Evolutionary conservation across 176 grass and related monocot genomes (phyloP), one percentile per base, ranked within the genome.

Genomic region (Aegilops longissima): DNA sequence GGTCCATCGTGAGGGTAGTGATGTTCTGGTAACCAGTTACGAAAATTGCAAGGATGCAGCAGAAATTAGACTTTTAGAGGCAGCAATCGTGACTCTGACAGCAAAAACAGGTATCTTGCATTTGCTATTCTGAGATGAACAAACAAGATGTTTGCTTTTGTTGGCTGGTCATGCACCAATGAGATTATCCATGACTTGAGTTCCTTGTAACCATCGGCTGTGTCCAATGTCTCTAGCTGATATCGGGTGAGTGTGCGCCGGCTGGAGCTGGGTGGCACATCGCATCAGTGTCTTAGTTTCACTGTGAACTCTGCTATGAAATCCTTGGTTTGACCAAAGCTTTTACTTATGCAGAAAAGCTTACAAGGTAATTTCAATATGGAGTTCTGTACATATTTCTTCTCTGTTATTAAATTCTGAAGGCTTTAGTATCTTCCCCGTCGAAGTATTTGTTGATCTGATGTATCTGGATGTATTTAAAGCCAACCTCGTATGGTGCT

Each of bases 71-170:
- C 38, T 12, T 9, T 79, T 73, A 25, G 80, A 56, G 33, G 18
- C 18, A 33, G 82, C 23, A 10, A 31, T 30, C 17, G 8, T 65
- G 77, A 20, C 9, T 12, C 9, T 18, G 39, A 73, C 17, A 74
- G 13, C 12, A 76, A 66, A 20, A 54, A 54, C 40, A 16, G 66
- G 66, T 0, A 23, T 84, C 12, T 52, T 63, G 0, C 27, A 49
- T 82, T 59, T 89, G 20, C 16, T 83, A 47, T 24, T 68, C 68
- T 87, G 12, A 27, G 39, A 87, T 13, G 61, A 63, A 76, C 27
- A 31, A 34, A 54, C 29, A 56, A 23, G 16, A 76, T 54, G 2
- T 54, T 56, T 56, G 35, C n/a, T 80, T 14, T 66, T 63, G 61
- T 80, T 72, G 65, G 17, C 39, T 24, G 42, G 18, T 66, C 44